Percentiles rank a stretch among this genome's conserved stretches.
These are phyloP conservation scores for Glutinoglossum americanum DNA, from an alignment of 495 filamentous ascomycete genomes.

Conservation along the genomic window DNA sequence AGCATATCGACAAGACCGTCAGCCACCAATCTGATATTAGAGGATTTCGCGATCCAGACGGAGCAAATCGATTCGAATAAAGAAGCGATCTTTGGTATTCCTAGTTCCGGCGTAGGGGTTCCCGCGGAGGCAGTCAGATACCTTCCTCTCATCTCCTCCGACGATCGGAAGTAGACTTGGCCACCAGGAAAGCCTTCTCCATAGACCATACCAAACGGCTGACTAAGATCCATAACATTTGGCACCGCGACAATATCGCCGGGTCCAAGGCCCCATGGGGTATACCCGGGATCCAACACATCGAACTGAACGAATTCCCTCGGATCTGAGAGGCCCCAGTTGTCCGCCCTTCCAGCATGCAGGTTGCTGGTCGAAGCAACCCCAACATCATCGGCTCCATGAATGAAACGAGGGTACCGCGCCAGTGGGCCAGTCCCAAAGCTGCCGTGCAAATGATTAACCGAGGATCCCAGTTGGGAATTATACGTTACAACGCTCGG, in stretches of 20 bases:
- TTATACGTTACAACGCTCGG: constrained; percentile 53
- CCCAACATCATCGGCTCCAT: constrained; percentile 57
- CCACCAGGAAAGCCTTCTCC: constrained; percentile 72
- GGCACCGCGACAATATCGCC: constrained; percentile 54
- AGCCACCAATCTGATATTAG: constrained; percentile 44
- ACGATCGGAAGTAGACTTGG: constrained; percentile 48
- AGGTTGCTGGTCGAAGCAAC: constrained; percentile 56
- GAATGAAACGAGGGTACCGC: constrained; percentile 53
- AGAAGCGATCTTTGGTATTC: constrained; percentile 49
- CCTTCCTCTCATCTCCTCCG: constrained; percentile 58
- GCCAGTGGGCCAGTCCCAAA: constrained; percentile 42
- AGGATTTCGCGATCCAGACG: constrained; percentile 83
- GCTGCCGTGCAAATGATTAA: constrained; percentile 53
- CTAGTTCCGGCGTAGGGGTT: constrained; percentile 28
- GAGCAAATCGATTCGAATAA: constrained; percentile 41
- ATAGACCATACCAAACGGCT: constrained; percentile 60
- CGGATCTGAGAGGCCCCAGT: constrained; percentile 61
- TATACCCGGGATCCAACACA: constrained; percentile 48
- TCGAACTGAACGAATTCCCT: constrained; percentile 53
- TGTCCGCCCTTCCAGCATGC: constrained; percentile 52
- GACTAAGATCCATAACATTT: constrained; percentile 77
- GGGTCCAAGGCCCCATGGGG: constrained; percentile 56
- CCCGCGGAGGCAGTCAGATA: constrained; percentile 35
- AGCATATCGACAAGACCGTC: constrained; percentile 64
- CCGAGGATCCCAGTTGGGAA: constrained; percentile 49